Evolutionary conservation across 441 rosid species (phyloP), one percentile per base, ranked within the genome.

Genomic region (Euphorbia corollata): DNA sequence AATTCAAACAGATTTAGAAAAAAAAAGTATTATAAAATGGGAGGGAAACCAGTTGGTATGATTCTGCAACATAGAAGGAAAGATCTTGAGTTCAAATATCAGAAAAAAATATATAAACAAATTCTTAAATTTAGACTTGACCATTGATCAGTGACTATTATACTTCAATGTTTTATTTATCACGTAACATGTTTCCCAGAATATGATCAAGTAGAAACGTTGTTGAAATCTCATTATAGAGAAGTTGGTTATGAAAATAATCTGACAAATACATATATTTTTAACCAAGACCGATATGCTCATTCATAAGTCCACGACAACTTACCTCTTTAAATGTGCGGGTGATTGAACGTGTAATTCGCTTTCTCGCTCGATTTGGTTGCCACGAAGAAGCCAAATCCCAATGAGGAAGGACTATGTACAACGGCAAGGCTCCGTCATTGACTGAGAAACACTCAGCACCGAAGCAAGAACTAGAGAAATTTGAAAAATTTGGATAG

Each of bases 401-500:
- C 47, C 22, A 54, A 19, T 58, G n/a, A n/a, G n/a, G n/a, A n/a
- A n/a, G n/a, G 45, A 62, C 54, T 30, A 64, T 36, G 41, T 36
- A 36, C 41, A 36, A 36, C 5, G 41, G 41, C 41, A 36, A 36
- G 3, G 5, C 41, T 36, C 41, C 41, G 6, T 32, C n/a, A n/a
- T n/a, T n/a, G n/a, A n/a, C n/a, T n/a, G n/a, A n/a, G n/a, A n/a
- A n/a, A n/a, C n/a, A n/a, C n/a, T n/a, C n/a, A n/a, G n/a, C n/a
- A 27, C 1, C 2, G 32, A 27, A 27, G 32, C 32, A 27, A 27
- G 76, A 62, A 1, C 68, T 76, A 79, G 70, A 77, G 70, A 18
- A 71, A 15, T 39, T 73, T 81, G 20, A 74, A 50, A 22, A 68
- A 48, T 6, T 13, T 56, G 10, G 91, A 91, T 27, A 83, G 59